Evolutionary conservation across 176 grass and related monocot species (phyloP).

Genomic region (Juncus effusus): DNA sequence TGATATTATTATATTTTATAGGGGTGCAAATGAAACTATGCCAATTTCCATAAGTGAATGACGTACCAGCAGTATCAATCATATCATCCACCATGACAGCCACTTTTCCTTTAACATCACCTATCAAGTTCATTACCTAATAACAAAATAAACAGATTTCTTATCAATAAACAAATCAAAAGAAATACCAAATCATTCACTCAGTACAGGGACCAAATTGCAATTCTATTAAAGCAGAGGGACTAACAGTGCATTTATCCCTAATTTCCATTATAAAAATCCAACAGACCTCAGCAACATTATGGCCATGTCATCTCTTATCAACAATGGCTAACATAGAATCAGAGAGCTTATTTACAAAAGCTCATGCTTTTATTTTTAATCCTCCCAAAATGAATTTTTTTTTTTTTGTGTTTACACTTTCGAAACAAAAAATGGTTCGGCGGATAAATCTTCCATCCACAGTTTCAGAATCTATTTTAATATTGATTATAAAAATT

Average conservation of each 20-base stretch:
- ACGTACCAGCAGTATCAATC: constrained; percentile 95
- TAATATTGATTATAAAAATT: background rate
- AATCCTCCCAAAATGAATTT: too few species aligned
- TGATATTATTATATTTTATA: background rate
- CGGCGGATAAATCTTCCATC: too few species aligned
- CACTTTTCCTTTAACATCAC: constrained; percentile 97
- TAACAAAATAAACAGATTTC: constrained; percentile 15
- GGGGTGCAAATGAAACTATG: background rate
- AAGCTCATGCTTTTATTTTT: constrained; percentile 45
- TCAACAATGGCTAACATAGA: constrained; percentile 94
- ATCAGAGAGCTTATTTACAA: constrained; percentile 95
- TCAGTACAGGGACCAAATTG: background rate
- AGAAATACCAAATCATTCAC: background rate
- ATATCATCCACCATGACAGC: constrained; percentile 99
- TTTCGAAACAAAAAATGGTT: too few species aligned
- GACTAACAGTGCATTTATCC: too few species aligned
- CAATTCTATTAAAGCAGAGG: too few species aligned
- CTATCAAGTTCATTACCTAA: constrained; percentile 99
- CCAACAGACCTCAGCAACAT: constrained; percentile 73
- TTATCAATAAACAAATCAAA: constrained; percentile 8
- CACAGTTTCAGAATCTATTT: too few species aligned
- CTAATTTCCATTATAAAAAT: background rate
- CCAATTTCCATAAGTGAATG: constrained; percentile 17
- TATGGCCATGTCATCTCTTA: constrained; percentile 96
- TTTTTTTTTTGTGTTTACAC: too few species aligned